Evolutionary conservation across 2,329 filamentous ascomycete species (phyloP).

Genomic region (Ilyonectria mors-panacis): DNA sequence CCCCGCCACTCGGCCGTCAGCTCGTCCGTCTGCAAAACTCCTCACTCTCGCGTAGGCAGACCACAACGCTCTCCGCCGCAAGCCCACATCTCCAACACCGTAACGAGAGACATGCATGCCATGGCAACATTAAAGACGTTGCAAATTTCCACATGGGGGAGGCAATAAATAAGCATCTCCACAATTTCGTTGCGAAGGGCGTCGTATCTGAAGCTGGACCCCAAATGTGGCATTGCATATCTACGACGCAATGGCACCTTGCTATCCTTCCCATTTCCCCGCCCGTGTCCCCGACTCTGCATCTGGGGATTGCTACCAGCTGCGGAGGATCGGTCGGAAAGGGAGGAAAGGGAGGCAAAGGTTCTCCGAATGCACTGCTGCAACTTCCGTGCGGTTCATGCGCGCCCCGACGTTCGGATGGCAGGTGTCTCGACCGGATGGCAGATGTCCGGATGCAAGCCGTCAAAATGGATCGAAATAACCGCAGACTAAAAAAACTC

Average conservation of each 20-base stretch:
- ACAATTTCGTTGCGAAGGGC: not conserved
- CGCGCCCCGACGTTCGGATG: slow-evolving; percentile 12
- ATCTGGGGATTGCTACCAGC: not conserved
- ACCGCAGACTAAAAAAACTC: not conserved
- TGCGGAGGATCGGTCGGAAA: not conserved
- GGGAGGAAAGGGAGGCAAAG: slow-evolving; percentile 12
- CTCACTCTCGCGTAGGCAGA: not conserved
- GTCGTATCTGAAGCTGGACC: slow-evolving; percentile 9
- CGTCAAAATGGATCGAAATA: not conserved
- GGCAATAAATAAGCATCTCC: not conserved
- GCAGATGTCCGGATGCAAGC: slow-evolving; percentile 2
- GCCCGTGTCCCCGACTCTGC: not conserved
- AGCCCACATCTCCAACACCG: slow-evolving; percentile 10
- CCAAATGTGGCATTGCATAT: slow-evolving; percentile 28
- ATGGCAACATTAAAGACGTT: not conserved
- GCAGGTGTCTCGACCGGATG: not conserved
- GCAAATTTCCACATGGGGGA: not conserved
- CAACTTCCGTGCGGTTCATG: slow-evolving; percentile 18
- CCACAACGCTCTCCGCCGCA: not conserved
- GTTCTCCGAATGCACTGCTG: slow-evolving; percentile 22
- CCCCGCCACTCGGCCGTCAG: slow-evolving; percentile 11
- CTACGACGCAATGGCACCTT: slow-evolving; percentile 24
- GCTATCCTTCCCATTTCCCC: not conserved
- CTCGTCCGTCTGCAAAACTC: slow-evolving; percentile 7
- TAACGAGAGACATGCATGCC: slow-evolving; percentile 25